These are phyloP conservation scores for Cryptosporidium ubiquitum DNA, from an alignment of 169 alveolate genomes.

Conservation along the genomic window DNA sequence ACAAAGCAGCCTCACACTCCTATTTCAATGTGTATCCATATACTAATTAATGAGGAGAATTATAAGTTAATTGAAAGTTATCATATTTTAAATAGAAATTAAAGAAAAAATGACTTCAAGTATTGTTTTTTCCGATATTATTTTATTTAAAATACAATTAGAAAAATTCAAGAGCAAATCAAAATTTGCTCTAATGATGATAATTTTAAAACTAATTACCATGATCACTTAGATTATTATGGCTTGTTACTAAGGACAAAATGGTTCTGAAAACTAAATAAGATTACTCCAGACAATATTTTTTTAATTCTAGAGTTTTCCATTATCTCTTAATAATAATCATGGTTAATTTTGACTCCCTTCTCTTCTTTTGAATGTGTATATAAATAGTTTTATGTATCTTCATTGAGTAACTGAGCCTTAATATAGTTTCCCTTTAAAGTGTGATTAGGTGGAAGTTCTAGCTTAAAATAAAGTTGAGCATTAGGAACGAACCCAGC, in stretches of 20 bases:
- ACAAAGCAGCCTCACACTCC: neutral
- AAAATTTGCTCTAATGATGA: neutral
- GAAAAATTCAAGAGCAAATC: neutral
- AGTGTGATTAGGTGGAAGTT: constrained; percentile 43
- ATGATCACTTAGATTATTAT: neutral
- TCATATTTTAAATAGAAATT: neutral
- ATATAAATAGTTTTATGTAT: neutral
- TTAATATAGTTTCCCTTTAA: constrained; percentile 41
- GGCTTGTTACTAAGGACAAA: neutral
- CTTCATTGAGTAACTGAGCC: constrained; percentile 20
- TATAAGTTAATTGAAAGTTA: neutral
- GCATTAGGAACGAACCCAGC: constrained; percentile 73
- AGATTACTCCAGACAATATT: neutral
- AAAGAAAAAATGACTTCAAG: neutral
- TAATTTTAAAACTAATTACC: neutral
- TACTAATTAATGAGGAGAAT: neutral
- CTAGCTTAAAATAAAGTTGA: constrained; percentile 53
- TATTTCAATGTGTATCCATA: neutral
- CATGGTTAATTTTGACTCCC: neutral
- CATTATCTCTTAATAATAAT: neutral
- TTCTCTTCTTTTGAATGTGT: neutral
- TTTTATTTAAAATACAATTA: neutral
- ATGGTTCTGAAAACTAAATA: neutral
- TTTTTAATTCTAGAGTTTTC: neutral
- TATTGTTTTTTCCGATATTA: neutral